Conservation (phyloP, 768 basidiomycete genomes). For the Mycena venus region DNA sequence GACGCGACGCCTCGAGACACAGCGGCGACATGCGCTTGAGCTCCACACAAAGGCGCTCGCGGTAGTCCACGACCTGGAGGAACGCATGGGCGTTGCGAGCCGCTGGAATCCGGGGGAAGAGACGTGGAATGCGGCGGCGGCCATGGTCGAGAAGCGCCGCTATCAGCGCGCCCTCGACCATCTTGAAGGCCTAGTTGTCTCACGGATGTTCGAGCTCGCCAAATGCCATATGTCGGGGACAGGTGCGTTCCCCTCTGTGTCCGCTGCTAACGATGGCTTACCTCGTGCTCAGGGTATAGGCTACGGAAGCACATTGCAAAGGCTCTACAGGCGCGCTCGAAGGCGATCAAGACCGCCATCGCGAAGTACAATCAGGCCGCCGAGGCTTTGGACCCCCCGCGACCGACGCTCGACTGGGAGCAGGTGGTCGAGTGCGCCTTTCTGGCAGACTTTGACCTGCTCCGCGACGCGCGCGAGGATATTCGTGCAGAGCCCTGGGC, state of each 20-base stretch:
- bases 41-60: constrained; percentile 5
- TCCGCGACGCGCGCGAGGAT: no score
- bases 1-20: constrained; percentile 17
- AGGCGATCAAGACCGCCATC: no score
- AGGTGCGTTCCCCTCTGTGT: neutral
- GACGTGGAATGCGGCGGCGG: neutral
- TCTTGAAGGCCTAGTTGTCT: constrained; percentile 29
- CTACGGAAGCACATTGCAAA: no score
- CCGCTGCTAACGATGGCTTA: no score
- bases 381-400: no score
- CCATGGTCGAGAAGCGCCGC: neutral
- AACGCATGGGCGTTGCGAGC: neutral
- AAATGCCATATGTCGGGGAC: constrained; percentile 18
- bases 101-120: neutral
- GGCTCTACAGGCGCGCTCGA: no score
- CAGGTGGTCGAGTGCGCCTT: no score
- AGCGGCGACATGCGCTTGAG: constrained; percentile 32
- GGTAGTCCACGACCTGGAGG: constrained; percentile 17
- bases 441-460: no score
- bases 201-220: neutral
- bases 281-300: no score
- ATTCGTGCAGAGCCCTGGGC: no score
- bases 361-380: no score
- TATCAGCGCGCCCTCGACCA: constrained; percentile 11
- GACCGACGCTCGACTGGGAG: no score